A percentile compares a stretch with the other conserved stretches of the same genome.
Evolutionary conservation across 345 rosid species (phyloP).

Genomic region (Arabidopsis arenosa): DNA sequence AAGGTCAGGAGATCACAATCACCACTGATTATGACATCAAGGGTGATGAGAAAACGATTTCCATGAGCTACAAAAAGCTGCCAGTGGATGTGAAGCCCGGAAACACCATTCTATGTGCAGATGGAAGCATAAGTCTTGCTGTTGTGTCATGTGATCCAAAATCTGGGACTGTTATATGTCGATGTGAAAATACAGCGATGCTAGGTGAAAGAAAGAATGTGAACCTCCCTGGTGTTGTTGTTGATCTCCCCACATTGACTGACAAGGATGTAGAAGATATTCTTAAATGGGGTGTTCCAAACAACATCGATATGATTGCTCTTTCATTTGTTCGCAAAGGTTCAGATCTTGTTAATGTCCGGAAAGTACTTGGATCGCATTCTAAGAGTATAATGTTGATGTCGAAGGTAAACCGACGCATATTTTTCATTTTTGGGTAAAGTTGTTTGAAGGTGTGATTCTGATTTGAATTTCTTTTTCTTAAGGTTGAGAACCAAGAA

Average conservation of each 20-base stretch:
- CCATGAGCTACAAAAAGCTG: slow-evolving; percentile 82
- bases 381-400: slow-evolving; percentile 49
- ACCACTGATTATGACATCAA: slow-evolving; percentile 71
- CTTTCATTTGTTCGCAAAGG: slow-evolving; percentile 63
- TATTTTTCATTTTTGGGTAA: background rate
- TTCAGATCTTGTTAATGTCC: slow-evolving; percentile 59
- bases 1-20: slow-evolving; percentile 58
- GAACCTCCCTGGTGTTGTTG: slow-evolving; percentile 64
- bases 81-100: slow-evolving; percentile 71
- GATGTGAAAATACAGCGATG: slow-evolving; percentile 59
- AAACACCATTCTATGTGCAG: slow-evolving; percentile 69
- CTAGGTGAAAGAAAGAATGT: slow-evolving; percentile 67
- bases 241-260: slow-evolving; percentile 63
- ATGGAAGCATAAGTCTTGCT: slow-evolving; percentile 69
- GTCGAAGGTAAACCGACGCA: slow-evolving; percentile 10
- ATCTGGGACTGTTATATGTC: slow-evolving; percentile 62
- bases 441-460: background rate
- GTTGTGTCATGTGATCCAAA: slow-evolving; percentile 64
- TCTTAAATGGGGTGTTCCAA: slow-evolving; percentile 60
- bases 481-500: slow-evolving; percentile 71
- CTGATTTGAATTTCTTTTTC: slow-evolving; percentile 5
- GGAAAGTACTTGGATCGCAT: slow-evolving; percentile 53
- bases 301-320: slow-evolving; percentile 61
- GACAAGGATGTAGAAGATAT: slow-evolving; percentile 66
- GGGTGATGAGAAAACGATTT: slow-evolving; percentile 64